Base-by-base conservation (phyloP, 306 rosid species). In the Castanospermum australe region DNA sequence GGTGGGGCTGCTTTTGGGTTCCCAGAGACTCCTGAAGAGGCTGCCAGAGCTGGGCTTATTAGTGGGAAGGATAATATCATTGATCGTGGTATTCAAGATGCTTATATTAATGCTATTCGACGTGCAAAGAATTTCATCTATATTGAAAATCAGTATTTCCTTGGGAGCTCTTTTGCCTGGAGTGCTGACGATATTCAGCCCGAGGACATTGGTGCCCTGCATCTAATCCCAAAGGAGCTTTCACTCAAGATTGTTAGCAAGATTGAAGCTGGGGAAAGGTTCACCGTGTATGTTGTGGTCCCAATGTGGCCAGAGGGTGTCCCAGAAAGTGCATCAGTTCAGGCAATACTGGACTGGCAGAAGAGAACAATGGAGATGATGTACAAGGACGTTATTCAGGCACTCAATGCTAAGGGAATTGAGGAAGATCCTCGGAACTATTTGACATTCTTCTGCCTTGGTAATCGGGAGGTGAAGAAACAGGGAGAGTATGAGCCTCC, bases 271-370 rank as follows among this genome's bases (percentile, higher is more conserved):
- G 95, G 90, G 57, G 95, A 90, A 73, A 88, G 87, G 80, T 90
- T 90, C 51, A 66, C 87, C 0, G 92, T 90, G 22, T 90, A 90
- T 75, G 81, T 90, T 18, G 91, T 90, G 62, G 80, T 90, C 50
- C 95, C 95, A 12, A 90, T 90, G 95, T 88, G 91, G 95, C 95
- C 95, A 21, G 95, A 90, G 67, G 95, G 95, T 57, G 59, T 88
- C 28, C 95, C 95, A 0, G 94, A 90, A 81, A 88, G 91, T 77
- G 89, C 89, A 77, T 90, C 94, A 0, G 94, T 88, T 79, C 94
- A 88, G 83, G 94, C 94, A 10, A 90, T 90, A 88, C 81, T 90
- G 79, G 94, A 90, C 56, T 90, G 94, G 94, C 94, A 90, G 76
- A 90, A 44, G 84, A 90, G 94, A 51, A 90, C 94, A 68, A 60